Evolutionary conservation across 2,329 filamentous ascomycete genomes (phyloP).

Genomic region (Raffaelea arxii): DNA sequence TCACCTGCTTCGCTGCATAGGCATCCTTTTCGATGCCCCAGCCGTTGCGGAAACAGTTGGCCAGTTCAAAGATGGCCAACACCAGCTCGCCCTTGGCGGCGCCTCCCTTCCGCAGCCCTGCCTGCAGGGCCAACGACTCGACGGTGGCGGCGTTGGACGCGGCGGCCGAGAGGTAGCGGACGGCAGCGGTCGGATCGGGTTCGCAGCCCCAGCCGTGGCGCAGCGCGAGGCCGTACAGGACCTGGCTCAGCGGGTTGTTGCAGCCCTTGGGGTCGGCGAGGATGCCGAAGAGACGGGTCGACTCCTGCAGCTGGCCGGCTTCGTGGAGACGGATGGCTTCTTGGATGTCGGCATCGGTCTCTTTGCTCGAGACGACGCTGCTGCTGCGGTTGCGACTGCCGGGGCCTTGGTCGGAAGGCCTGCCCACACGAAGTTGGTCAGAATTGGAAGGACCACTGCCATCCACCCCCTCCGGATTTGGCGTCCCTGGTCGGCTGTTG

Average conservation of each 20-base stretch:
- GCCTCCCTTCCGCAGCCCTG: slow-evolving; percentile 86
- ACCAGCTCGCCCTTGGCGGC: slow-evolving; percentile 93
- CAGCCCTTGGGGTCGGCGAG: slow-evolving; percentile 75
- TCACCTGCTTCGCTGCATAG: slow-evolving; percentile 65
- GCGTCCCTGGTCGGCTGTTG: slow-evolving; percentile 34
- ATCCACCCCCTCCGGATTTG: slow-evolving; percentile 18
- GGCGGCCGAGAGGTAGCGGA: slow-evolving; percentile 78
- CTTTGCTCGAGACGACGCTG: slow-evolving; percentile 35
- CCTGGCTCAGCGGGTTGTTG: slow-evolving; percentile 91
- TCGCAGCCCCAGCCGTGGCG: slow-evolving; percentile 88
- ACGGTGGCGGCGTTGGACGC: slow-evolving; percentile 84
- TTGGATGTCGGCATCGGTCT: slow-evolving; percentile 67
- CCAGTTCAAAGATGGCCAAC: slow-evolving; percentile 90
- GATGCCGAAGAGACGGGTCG: slow-evolving; percentile 75
- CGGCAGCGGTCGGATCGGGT: slow-evolving; percentile 60
- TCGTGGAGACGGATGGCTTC: slow-evolving; percentile 94
- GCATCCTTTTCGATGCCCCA: slow-evolving; percentile 88
- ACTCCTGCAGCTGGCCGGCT: slow-evolving; percentile 63
- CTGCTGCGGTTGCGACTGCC: slow-evolving; percentile 12
- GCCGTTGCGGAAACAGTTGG: slow-evolving; percentile 85
- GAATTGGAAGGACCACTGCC: too few relatives aligned
- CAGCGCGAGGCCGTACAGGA: slow-evolving; percentile 86
- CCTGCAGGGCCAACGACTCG: slow-evolving; percentile 73
- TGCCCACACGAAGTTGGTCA: too few relatives aligned
- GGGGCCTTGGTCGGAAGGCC: slow-evolving; percentile 3